These are phyloP conservation scores for Penicillium waksmanii DNA, from an alignment of 495 filamentous ascomycete species.

Conservation along the genomic window DNA sequence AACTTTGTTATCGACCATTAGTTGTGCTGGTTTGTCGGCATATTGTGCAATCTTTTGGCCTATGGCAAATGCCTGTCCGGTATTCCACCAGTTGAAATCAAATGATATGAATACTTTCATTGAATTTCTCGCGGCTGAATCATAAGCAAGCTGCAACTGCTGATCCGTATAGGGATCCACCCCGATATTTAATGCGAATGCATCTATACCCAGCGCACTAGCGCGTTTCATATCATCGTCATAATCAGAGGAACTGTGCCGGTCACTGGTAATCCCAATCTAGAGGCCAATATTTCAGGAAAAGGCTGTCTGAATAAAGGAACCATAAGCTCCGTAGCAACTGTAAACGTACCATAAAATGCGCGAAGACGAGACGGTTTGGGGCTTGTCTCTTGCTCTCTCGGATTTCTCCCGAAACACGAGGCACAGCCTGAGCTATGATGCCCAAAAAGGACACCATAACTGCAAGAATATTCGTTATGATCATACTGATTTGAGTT, in stretches of 20 bases:
- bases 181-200: constrained; percentile 64
- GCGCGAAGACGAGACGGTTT: constrained; percentile 56
- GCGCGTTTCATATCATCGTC: constrained; percentile 61
- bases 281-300: constrained; percentile 16
- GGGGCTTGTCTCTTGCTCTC: constrained; percentile 1
- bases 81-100: constrained; percentile 61
- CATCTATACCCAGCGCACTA: constrained; percentile 58
- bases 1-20: constrained; percentile 57
- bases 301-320: background rate
- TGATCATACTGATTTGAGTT: constrained; percentile 9
- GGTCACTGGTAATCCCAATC: constrained; percentile 59
- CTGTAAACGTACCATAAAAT: constrained; percentile 55
- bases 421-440: constrained; percentile 4
- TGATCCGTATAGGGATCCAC: constrained; percentile 54
- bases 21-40: constrained; percentile 51
- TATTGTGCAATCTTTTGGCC: constrained; percentile 55
- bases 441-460: background rate
- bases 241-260: constrained; percentile 53
- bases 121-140: constrained; percentile 57
- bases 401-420: background rate
- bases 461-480: background rate
- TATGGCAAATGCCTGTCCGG: constrained; percentile 43
- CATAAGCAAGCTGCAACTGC: constrained; percentile 58
- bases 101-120: constrained; percentile 67
- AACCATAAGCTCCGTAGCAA: no score